Percentiles rank a stretch among this genome's conserved stretches.
Conservation (phyloP, 345 rosid genomes). For the Turritis glabra region DNA sequence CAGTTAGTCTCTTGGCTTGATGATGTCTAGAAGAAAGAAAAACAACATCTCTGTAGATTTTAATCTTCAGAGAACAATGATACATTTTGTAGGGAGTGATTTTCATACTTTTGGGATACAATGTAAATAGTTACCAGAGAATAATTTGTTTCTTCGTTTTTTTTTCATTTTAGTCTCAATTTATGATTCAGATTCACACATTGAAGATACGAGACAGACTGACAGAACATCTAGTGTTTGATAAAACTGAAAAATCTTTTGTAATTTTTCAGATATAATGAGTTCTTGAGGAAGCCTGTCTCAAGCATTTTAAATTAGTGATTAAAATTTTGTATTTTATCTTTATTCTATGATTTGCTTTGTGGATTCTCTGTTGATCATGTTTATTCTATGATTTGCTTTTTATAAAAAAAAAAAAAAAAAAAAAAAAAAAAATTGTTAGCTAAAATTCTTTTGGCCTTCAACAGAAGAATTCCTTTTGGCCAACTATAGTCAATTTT, state of each 20-base stretch:
- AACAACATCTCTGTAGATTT: neutral
- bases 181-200: conserved; percentile 23
- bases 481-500: conserved; percentile 33
- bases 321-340: neutral
- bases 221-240: neutral
- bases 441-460: conserved; percentile 6
- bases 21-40: conserved; percentile 19
- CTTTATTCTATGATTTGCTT: neutral
- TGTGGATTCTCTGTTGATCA: conserved; percentile 4
- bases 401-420: too few species aligned
- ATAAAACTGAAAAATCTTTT: neutral
- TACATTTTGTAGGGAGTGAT: conserved; percentile 19
- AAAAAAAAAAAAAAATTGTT: neutral
- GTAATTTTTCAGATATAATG: neutral
- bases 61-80: neutral
- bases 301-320: neutral
- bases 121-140: conserved; percentile 35
- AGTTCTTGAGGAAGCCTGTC: neutral
- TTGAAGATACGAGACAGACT: conserved; percentile 5
- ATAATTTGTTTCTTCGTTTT: conserved; percentile 28
- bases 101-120: conserved; percentile 34
- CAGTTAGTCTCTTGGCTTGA: conserved; percentile 74
- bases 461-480: conserved; percentile 8
- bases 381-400: too few species aligned
- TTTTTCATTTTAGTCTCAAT: neutral